phyloP scores from a whole-genome alignment of 1,284 basidiomycete genomes.

The Pterula multifida region DNA sequence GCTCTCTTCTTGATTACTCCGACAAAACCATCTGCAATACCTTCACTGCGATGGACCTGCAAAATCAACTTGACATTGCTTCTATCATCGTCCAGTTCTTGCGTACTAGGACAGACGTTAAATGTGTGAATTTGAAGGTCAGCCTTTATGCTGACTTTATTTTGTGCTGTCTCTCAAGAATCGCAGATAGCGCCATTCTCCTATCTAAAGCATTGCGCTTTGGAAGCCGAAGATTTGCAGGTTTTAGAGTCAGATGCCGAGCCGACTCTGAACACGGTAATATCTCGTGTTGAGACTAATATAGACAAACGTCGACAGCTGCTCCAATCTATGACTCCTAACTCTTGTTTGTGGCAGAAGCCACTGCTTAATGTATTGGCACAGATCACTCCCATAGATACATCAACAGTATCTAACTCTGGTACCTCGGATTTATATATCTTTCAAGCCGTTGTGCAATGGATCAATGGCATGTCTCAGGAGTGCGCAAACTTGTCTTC shows the following conservation, averaged over 20 bases:
- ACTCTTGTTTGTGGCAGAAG: background rate
- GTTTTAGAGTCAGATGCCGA: background rate
- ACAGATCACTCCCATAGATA: background rate
- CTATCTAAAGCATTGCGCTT: background rate
- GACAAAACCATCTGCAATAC: background rate
- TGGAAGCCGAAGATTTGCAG: background rate
- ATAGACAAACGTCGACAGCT: background rate
- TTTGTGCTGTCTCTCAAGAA: background rate
- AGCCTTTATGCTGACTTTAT: background rate
- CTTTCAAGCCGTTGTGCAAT: no score
- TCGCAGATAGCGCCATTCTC: background rate
- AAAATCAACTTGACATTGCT: background rate
- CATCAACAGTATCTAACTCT: background rate
- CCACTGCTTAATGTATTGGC: background rate
- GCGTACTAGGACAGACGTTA: background rate
- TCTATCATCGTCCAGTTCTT: background rate
- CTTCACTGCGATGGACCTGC: background rate
- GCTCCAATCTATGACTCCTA: background rate
- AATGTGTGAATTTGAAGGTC: background rate
- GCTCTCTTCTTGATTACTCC: background rate
- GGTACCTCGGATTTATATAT: no score
- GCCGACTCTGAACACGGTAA: background rate
- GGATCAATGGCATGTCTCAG: no score
- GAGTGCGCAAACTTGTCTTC: no score
- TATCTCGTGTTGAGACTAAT: background rate